phyloP scores from a whole-genome alignment of 1,284 basidiomycete species.

The Apiotrichum akiyoshidainum region DNA sequence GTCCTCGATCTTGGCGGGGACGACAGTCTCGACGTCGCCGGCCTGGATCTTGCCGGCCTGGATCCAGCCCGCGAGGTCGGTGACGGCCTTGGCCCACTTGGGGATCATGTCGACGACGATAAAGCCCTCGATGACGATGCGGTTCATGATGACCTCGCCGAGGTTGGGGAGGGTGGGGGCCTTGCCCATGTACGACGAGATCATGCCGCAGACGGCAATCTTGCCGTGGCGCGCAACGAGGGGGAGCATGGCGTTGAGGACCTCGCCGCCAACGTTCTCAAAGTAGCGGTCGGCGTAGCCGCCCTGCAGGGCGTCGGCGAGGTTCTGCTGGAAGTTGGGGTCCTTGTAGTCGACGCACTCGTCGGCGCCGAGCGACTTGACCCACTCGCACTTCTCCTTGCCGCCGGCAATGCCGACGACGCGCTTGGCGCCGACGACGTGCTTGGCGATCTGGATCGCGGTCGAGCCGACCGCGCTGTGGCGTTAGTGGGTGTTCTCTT shows the following conservation, averaged over 20 bases:
- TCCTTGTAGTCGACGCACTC: slow-evolving; percentile 56
- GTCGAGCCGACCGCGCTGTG: slow-evolving; percentile 36
- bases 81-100: slow-evolving; percentile 20
- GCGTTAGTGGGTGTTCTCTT: background rate
- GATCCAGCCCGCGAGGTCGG: slow-evolving; percentile 30
- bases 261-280: slow-evolving; percentile 52
- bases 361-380: slow-evolving; percentile 53
- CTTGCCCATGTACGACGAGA: slow-evolving; percentile 32
- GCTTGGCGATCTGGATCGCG: slow-evolving; percentile 45
- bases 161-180: slow-evolving; percentile 27
- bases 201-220: slow-evolving; percentile 52
- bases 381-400: slow-evolving; percentile 54
- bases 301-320: slow-evolving; percentile 33
- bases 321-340: slow-evolving; percentile 25
- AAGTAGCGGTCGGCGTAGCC: slow-evolving; percentile 44
- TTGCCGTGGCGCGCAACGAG: slow-evolving; percentile 51
- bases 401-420: slow-evolving; percentile 56
- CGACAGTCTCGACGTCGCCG: slow-evolving; percentile 39
- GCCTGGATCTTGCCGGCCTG: slow-evolving; percentile 37
- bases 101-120: slow-evolving; percentile 44
- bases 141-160: slow-evolving; percentile 48
- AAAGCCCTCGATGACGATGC: slow-evolving; percentile 51
- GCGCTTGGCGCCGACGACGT: slow-evolving; percentile 49
- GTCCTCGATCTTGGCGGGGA: slow-evolving; percentile 40
- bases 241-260: slow-evolving; percentile 42